Evolutionary conservation across 2,329 filamentous ascomycete genomes (phyloP).

Genomic region (Epicoccum nigrum): DNA sequence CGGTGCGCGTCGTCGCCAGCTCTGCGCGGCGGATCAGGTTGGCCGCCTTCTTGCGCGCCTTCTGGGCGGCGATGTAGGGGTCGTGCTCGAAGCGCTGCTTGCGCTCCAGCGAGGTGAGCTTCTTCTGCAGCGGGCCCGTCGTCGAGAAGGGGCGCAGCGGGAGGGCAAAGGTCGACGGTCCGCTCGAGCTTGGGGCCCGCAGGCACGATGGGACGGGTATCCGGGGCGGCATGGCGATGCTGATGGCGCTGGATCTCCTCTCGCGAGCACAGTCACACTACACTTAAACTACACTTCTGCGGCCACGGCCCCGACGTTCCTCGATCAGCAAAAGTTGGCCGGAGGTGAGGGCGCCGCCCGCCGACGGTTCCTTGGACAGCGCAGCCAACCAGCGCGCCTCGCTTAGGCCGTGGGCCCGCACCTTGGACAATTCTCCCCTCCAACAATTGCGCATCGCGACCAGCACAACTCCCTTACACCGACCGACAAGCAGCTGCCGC

Average conservation of each 20-base stretch:
- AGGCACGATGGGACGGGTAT: conserved; percentile 54
- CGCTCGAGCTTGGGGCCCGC: conserved; percentile 43
- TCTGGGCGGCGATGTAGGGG: conserved; percentile 81
- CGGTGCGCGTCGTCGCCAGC: conserved; percentile 68
- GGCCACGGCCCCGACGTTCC: background rate
- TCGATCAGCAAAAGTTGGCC: background rate
- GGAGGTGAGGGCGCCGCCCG: background rate
- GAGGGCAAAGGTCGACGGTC: conserved; percentile 54
- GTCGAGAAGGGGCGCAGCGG: conserved; percentile 65
- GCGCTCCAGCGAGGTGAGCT: conserved; percentile 45
- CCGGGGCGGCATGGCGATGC: conserved; percentile 53
- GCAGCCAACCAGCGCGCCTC: background rate
- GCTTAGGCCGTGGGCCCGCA: background rate
- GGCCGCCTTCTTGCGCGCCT: conserved; percentile 80
- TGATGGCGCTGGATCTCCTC: too few relatives aligned
- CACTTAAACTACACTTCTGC: too few relatives aligned
- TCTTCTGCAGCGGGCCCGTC: conserved; percentile 67
- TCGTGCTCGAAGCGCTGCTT: conserved; percentile 73
- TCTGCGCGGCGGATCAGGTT: conserved; percentile 77
- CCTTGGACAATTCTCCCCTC: conserved; percentile 5
- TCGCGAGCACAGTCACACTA: too few relatives aligned
- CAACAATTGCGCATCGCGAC: conserved; percentile 22
- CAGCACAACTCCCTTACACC: conserved; percentile 25
- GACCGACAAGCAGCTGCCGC: conserved; percentile 32
- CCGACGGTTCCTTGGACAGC: background rate